Conservation (phyloP, 225 moss, liverwort and hornwort genomes). For the Takakia lepidozioides region DNA sequence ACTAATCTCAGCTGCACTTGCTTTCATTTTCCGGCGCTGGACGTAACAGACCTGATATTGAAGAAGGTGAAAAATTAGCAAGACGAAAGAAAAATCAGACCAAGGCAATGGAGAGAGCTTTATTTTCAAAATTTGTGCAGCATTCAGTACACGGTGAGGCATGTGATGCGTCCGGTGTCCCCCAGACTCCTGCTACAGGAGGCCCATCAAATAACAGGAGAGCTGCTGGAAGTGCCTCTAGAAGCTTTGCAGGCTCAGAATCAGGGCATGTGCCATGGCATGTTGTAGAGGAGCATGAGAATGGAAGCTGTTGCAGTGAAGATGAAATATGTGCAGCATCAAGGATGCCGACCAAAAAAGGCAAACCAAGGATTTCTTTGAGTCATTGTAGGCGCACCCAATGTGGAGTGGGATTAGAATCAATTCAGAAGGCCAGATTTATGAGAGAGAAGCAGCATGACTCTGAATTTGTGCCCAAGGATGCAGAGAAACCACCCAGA, state of each 20-base stretch:
- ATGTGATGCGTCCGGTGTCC: constrained; percentile 45
- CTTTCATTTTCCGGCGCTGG: too few relatives aligned
- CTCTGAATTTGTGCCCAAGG: constrained; percentile 69
- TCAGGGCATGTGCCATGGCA: constrained; percentile 43
- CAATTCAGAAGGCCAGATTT: constrained; percentile 48
- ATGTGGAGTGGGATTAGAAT: constrained; percentile 62
- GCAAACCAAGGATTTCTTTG: constrained; percentile 60
- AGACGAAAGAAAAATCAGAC: constrained; percentile 79
- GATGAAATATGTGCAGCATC: constrained; percentile 30
- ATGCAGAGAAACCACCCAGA: constrained; percentile 68
- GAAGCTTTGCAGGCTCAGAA: constrained; percentile 41
- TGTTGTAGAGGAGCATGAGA: constrained; percentile 42
- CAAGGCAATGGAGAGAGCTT: constrained; percentile 70
- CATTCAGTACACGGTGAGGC: constrained; percentile 68
- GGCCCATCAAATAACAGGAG: constrained; percentile 31
- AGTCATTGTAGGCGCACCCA: constrained; percentile 56
- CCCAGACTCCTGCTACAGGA: constrained; percentile 42
- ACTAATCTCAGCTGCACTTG: too few relatives aligned
- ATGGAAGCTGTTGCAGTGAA: constrained; percentile 47
- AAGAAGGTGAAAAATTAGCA: constrained; percentile 72
- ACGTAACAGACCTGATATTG: constrained; percentile 95
- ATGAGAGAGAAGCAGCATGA: constrained; percentile 65
- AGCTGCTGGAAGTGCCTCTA: constrained; percentile 20
- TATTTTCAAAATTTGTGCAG: constrained; percentile 96
- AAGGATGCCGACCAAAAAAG: constrained; percentile 27